Evolutionary conservation across 768 basidiomycete species (phyloP).

Genomic region (Calvatia gigantea): DNA sequence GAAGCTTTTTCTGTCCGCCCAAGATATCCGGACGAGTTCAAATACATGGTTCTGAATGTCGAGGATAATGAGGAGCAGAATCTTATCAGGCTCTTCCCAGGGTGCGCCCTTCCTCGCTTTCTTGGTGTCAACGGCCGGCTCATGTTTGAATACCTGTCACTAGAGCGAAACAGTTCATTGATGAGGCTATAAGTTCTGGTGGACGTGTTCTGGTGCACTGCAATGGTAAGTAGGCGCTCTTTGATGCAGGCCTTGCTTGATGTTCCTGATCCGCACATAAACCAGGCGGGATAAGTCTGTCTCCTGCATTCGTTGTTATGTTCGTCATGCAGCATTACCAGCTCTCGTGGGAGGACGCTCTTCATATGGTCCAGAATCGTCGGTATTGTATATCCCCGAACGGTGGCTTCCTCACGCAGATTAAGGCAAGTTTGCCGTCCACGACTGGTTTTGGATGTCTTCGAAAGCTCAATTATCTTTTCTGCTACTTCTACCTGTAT

Average conservation of each 20-base stretch:
- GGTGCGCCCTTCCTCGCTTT: slow-evolving; percentile 40
- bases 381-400: slow-evolving; percentile 94
- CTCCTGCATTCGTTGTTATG: slow-evolving; percentile 89
- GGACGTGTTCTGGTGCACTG: slow-evolving; percentile 87
- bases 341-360: slow-evolving; percentile 83
- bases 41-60: slow-evolving; percentile 80
- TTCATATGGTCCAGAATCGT: slow-evolving; percentile 85
- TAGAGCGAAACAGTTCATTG: slow-evolving; percentile 78
- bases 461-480: not conserved
- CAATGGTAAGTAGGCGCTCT: no score
- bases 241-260: no score
- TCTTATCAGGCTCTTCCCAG: slow-evolving; percentile 86
- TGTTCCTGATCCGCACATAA: not conserved
- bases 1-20: slow-evolving; percentile 89
- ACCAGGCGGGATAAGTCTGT: slow-evolving; percentile 81
- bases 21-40: slow-evolving; percentile 76
- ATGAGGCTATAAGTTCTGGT: slow-evolving; percentile 53
- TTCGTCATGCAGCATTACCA: slow-evolving; percentile 86
- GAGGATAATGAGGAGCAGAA: slow-evolving; percentile 95
- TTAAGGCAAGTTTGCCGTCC: slow-evolving; percentile 85
- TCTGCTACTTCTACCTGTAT: not conserved
- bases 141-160: not conserved
- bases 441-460: not conserved
- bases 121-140: not conserved
- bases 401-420: slow-evolving; percentile 86